These are phyloP conservation scores for Moesziomyces aphidis DNA, from an alignment of 1,284 basidiomycete species.

Conservation along the genomic window DNA sequence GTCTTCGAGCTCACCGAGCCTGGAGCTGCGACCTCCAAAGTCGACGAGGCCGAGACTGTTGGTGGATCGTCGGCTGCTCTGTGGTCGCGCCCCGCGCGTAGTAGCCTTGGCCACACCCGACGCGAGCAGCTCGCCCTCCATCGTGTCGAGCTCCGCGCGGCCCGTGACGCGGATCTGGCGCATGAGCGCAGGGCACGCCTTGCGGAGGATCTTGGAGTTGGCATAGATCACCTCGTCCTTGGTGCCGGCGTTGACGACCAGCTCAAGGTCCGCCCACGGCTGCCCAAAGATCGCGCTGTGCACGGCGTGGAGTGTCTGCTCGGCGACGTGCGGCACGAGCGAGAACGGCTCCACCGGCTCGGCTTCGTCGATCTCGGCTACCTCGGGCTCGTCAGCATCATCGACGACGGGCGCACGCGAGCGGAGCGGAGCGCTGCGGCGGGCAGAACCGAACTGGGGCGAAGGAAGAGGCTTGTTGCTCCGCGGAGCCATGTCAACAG, in stretches of 20 bases:
- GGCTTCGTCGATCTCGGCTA: conserved; percentile 28
- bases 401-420: conserved; percentile 15
- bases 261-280: conserved; percentile 41
- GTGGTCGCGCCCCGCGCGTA: conserved; percentile 8
- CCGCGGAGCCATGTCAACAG: conserved; percentile 17
- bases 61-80: conserved; percentile 22
- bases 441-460: conserved; percentile 6
- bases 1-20: conserved; percentile 1
- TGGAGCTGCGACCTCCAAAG: conserved; percentile 22
- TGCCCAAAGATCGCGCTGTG: conserved; percentile 40
- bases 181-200: conserved; percentile 34
- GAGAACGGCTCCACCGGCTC: conserved; percentile 31
- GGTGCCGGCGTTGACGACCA: conserved; percentile 24
- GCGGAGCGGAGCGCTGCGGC: not conserved
- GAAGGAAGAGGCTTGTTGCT: conserved; percentile 29
- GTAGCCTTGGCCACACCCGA: conserved; percentile 13
- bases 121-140: conserved; percentile 28
- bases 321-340: conserved; percentile 36
- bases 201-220: conserved; percentile 34
- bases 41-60: conserved; percentile 26
- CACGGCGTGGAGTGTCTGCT: conserved; percentile 43
- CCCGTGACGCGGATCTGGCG: conserved; percentile 32
- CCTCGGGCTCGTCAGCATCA: conserved; percentile 11
- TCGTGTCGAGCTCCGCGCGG: conserved; percentile 30
- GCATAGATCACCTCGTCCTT: conserved; percentile 38